phyloP scores from a whole-genome alignment of 192 early-diverging fungal genomes.

The Obelidium mucronatum region DNA sequence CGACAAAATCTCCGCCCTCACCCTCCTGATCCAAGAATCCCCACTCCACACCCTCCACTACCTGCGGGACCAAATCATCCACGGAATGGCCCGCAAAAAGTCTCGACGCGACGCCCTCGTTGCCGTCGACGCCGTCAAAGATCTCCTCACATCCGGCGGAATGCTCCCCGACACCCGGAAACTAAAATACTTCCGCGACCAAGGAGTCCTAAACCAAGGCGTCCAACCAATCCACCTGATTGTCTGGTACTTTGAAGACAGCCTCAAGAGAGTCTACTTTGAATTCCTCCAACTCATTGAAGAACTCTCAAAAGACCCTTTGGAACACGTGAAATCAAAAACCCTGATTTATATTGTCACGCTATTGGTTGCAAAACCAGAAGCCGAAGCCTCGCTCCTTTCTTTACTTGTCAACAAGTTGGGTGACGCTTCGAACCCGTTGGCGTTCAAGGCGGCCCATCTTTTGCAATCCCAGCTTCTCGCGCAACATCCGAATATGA shows the following conservation, averaged over 20 bases:
- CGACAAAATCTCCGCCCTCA: conserved; percentile 93
- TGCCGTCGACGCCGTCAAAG: conserved; percentile 88
- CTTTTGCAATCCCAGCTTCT: conserved; percentile 78
- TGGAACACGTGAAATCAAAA: conserved; percentile 83
- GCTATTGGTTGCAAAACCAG: conserved; percentile 85
- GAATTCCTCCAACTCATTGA: conserved; percentile 91
- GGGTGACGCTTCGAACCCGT: conserved; percentile 88
- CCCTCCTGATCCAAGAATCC: conserved; percentile 90
- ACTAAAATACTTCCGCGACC: conserved; percentile 92
- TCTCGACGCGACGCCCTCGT: conserved; percentile 84
- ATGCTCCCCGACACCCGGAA: conserved; percentile 89
- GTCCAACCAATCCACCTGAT: conserved; percentile 79
- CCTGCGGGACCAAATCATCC: conserved; percentile 68
- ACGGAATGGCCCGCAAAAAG: conserved; percentile 88
- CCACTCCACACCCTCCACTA: conserved; percentile 85
- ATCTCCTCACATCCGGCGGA: conserved; percentile 78
- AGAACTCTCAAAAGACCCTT: conserved; percentile 83
- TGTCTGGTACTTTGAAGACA: conserved; percentile 94
- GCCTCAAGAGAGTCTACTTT: conserved; percentile 89
- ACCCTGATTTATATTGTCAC: conserved; percentile 79
- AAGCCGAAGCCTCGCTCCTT: conserved; percentile 96
- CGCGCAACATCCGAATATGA: conserved; percentile 85
- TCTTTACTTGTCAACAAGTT: conserved; percentile 93
- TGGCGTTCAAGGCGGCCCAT: conserved; percentile 84
- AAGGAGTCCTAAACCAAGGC: conserved; percentile 67